A percentile compares a stretch with the other conserved stretches of the same genome.
These are phyloP conservation scores for Cephalotrichum gorgonifer DNA, from an alignment of 2,329 filamentous ascomycete species.

Conservation along the genomic window DNA sequence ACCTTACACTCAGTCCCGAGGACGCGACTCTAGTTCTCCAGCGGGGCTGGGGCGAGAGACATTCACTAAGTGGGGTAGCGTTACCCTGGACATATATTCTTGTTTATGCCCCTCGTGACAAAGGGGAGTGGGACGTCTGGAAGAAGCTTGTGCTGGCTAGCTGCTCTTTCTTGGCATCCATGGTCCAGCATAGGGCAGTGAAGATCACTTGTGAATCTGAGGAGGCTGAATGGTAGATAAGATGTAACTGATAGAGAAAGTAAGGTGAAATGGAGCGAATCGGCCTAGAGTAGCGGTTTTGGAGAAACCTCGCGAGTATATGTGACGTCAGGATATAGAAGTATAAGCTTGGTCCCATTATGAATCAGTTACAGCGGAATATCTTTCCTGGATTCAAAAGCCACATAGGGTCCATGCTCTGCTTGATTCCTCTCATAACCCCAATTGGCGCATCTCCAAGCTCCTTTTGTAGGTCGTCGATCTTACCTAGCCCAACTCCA, in stretches of 20 bases:
- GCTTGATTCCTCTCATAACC: conserved; percentile 78
- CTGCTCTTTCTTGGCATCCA: conserved; percentile 11
- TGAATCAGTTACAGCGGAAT: conserved; percentile 52
- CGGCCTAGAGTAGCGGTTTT: too few relatives aligned
- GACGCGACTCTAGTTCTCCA: conserved; percentile 18
- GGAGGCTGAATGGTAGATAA: not conserved
- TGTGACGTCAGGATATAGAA: too few relatives aligned
- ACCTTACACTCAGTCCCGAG: conserved; percentile 23
- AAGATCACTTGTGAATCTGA: not conserved
- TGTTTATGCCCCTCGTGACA: not conserved
- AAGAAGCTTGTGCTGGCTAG: not conserved
- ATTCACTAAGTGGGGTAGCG: not conserved
- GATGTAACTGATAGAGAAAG: too few relatives aligned
- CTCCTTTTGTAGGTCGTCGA: conserved; percentile 67
- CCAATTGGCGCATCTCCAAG: conserved; percentile 70
- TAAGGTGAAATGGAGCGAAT: too few relatives aligned
- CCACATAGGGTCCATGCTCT: conserved; percentile 72
- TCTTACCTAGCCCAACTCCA: conserved; percentile 78
- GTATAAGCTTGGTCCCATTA: conserved; percentile 3
- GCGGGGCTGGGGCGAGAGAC: not conserved
- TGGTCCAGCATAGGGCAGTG: not conserved
- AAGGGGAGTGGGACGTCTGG: not conserved
- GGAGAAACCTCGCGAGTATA: too few relatives aligned
- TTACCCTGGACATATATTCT: not conserved
- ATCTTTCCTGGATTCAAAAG: conserved; percentile 91